Conservation (phyloP, 2,329 filamentous ascomycete species). For the Cordyceps cicadae region DNA sequence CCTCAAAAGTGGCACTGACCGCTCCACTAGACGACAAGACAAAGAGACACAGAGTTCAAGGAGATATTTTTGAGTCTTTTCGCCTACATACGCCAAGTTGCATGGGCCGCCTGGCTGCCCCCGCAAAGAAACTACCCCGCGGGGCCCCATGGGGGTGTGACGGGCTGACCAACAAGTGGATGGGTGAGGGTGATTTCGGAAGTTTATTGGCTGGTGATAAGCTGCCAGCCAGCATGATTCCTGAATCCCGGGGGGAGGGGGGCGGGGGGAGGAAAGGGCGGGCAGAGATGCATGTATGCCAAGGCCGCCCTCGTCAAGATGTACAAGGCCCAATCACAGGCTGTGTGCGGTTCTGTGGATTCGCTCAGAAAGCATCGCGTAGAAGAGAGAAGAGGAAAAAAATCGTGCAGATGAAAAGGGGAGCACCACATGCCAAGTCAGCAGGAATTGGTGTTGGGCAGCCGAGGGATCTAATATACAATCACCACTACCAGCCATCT, state of each 20-base stretch:
- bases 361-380: not conserved
- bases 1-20: not conserved
- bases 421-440: not conserved
- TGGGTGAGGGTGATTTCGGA: not conserved
- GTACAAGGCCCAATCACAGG: not conserved
- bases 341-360: not conserved
- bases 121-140: not conserved
- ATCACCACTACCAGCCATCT: not conserved
- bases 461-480: slow-evolving; percentile 2
- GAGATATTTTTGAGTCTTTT: no score
- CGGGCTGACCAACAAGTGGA: not conserved
- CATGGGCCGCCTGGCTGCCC: not conserved
- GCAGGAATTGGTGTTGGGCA: not conserved
- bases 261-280: not conserved
- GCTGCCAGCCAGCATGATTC: not conserved
- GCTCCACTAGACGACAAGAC: not conserved
- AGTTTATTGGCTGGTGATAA: not conserved
- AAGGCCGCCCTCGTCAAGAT: not conserved
- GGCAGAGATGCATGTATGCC: not conserved
- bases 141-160: slow-evolving; percentile 4
- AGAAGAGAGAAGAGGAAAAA: not conserved
- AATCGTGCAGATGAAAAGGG: not conserved
- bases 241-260: not conserved
- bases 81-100: no score
- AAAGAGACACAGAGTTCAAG: not conserved